Conservation (phyloP, 768 basidiomycete genomes). For the Leccinum disarticulatum region DNA sequence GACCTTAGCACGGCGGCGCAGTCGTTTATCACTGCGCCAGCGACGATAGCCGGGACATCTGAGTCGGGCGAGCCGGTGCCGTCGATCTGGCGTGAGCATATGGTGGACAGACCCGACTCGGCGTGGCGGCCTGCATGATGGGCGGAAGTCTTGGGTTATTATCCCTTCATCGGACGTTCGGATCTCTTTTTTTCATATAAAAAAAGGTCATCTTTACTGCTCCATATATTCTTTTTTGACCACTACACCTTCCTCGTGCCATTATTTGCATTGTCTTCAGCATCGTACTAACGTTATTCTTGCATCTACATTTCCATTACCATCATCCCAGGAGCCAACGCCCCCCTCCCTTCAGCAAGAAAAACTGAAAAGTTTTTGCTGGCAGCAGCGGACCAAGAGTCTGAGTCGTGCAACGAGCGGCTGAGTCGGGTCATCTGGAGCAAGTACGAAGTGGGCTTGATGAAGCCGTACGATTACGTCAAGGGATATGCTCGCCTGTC, state of each 20-base stretch:
- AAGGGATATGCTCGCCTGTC: slow-evolving; percentile 91
- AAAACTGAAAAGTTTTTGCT: slow-evolving; percentile 71
- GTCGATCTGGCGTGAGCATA: slow-evolving; percentile 50
- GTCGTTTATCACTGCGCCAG: slow-evolving; percentile 68
- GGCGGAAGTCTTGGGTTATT: slow-evolving; percentile 11
- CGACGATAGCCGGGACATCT: slow-evolving; percentile 56
- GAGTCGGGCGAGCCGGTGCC: slow-evolving; percentile 49
- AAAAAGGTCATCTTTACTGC: neutral
- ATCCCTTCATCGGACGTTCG: slow-evolving; percentile 9
- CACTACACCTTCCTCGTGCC: neutral
- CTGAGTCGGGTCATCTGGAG: slow-evolving; percentile 85
- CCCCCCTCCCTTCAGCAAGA: slow-evolving; percentile 66
- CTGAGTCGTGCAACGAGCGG: slow-evolving; percentile 87
- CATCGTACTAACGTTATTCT: slow-evolving; percentile 23
- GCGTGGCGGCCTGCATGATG: slow-evolving; percentile 42
- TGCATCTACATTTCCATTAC: slow-evolving; percentile 8
- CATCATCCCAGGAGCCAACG: slow-evolving; percentile 39
- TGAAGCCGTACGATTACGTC: slow-evolving; percentile 96
- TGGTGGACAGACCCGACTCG: slow-evolving; percentile 41
- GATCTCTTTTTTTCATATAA: slow-evolving; percentile 6
- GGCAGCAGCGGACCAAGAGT: slow-evolving; percentile 92
- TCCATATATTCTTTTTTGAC: neutral
- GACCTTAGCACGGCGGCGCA: slow-evolving; percentile 70
- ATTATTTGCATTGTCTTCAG: slow-evolving; percentile 11
- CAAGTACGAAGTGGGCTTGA: slow-evolving; percentile 93